phyloP scores from a whole-genome alignment of 1,284 basidiomycete genomes.

The Cutaneotrichosporon cutaneum region DNA sequence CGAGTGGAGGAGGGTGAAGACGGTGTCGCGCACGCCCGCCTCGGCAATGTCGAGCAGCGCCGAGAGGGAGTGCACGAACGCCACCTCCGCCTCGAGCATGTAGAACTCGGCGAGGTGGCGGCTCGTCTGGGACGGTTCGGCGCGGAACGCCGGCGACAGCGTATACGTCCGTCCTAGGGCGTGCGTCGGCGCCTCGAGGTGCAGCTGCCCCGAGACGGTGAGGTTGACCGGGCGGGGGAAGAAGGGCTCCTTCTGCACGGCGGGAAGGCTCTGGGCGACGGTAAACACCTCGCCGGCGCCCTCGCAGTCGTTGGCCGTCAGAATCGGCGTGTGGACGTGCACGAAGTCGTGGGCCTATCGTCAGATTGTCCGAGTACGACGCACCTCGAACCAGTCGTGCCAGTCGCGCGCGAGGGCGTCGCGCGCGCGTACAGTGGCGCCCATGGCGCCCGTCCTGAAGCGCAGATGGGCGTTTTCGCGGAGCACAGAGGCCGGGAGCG shows the following conservation, averaged over 20 bases:
- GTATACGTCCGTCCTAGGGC: conserved; percentile 83
- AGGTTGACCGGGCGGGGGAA: conserved; percentile 66
- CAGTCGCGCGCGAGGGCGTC: conserved; percentile 60
- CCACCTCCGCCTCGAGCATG: conserved; percentile 96
- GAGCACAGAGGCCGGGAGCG: conserved; percentile 69
- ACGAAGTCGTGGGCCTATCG: conserved; percentile 70
- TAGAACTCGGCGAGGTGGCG: conserved; percentile 97
- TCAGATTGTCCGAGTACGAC: conserved; percentile 26
- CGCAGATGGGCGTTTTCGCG: conserved; percentile 80
- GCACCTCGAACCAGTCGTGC: conserved; percentile 68
- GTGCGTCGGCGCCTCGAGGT: conserved; percentile 82
- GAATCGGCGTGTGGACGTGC: conserved; percentile 77
- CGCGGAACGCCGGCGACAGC: conserved; percentile 86
- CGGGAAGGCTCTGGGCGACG: conserved; percentile 49
- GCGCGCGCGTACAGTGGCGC: conserved; percentile 72
- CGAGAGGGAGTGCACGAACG: conserved; percentile 57
- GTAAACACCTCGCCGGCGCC: conserved; percentile 95
- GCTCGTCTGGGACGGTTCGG: conserved; percentile 81
- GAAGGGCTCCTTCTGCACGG: conserved; percentile 32
- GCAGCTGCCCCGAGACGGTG: conserved; percentile 92
- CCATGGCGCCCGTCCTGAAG: conserved; percentile 68
- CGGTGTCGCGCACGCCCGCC: conserved; percentile 51
- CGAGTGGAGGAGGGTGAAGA: conserved; percentile 28
- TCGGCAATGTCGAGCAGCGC: conserved; percentile 73
- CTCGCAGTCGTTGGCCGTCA: conserved; percentile 92